Evolutionary conservation across 352 stramenopile species (phyloP).

Genomic region (Globisporangium viniferum): DNA sequence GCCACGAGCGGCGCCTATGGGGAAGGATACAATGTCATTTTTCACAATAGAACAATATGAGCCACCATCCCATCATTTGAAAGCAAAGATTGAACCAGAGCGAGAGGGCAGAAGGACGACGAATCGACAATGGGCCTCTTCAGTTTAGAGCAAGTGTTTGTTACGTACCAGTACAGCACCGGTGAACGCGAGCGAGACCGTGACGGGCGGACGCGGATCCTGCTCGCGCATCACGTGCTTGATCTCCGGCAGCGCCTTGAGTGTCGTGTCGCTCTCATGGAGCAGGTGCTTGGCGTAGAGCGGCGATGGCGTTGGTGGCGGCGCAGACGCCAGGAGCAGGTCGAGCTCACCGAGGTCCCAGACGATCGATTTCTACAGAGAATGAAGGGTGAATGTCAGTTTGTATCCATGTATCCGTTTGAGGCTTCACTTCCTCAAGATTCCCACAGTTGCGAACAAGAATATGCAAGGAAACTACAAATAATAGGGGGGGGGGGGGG

Average conservation of each 20-base stretch:
- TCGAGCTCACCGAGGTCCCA: conserved; percentile 69
- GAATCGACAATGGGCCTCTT: conserved; percentile 5
- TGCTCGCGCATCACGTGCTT: conserved; percentile 82
- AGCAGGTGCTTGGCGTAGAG: conserved; percentile 86
- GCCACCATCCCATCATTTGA: not conserved
- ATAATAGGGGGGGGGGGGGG: no score
- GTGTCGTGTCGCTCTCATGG: conserved; percentile 85
- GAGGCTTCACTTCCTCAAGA: not conserved
- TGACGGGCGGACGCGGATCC: conserved; percentile 59
- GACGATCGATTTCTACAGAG: conserved; percentile 46
- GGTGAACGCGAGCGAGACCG: conserved; percentile 70
- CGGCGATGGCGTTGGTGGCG: conserved; percentile 58
- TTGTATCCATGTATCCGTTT: not conserved
- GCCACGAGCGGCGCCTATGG: conserved; percentile 38
- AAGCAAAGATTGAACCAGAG: conserved; percentile 1
- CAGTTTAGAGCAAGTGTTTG: not conserved
- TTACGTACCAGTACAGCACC: conserved; percentile 47
- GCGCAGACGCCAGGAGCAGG: conserved; percentile 59
- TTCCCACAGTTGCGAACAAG: not conserved
- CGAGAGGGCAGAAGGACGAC: not conserved
- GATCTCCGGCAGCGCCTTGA: conserved; percentile 84
- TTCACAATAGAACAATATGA: not conserved
- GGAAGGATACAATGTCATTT: not conserved
- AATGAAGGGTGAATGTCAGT: not conserved
- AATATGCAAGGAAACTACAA: not conserved